A percentile compares a stretch with the other conserved stretches of the same genome.
Evolutionary conservation across 345 rosid genomes (phyloP).

Genomic region (Theobroma cacao): DNA sequence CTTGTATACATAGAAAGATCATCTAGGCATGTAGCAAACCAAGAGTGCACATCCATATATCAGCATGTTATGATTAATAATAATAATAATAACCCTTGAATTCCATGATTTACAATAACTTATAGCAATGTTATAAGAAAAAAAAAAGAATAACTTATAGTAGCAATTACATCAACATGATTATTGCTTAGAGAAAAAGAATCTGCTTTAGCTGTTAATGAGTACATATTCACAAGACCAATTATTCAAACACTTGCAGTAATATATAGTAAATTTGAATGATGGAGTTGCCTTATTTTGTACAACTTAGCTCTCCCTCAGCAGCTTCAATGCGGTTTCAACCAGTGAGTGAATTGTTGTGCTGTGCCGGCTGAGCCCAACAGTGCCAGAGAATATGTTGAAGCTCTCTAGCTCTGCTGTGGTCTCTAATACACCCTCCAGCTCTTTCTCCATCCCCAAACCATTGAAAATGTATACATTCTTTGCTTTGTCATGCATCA

Average conservation of each 20-base stretch:
- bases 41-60: too few species aligned
- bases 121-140: neutral
- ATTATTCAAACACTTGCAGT: neutral
- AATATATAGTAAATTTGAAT: neutral
- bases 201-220: neutral
- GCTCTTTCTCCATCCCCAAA: slow-evolving; percentile 51
- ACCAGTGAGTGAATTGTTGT: slow-evolving; percentile 58
- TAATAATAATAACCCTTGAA: neutral
- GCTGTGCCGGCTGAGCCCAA: slow-evolving; percentile 67
- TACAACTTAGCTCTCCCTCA: slow-evolving; percentile 17
- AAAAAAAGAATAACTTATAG: neutral
- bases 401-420: slow-evolving; percentile 82
- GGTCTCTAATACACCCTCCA: slow-evolving; percentile 58
- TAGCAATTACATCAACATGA: neutral
- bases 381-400: slow-evolving; percentile 71
- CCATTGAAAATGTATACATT: slow-evolving; percentile 35
- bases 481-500: slow-evolving; percentile 56
- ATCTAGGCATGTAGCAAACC: too few species aligned
- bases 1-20: neutral
- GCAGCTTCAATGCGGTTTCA: slow-evolving; percentile 49
- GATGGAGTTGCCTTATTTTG: neutral
- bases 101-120: neutral
- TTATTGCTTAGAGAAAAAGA: slow-evolving; percentile 20
- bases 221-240: slow-evolving; percentile 1
- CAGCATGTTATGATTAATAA: too few species aligned